Evolutionary conservation across 169 alveolate species (phyloP), one percentile per base, ranked within the genome.

Genomic region (Babesia caballi): DNA sequence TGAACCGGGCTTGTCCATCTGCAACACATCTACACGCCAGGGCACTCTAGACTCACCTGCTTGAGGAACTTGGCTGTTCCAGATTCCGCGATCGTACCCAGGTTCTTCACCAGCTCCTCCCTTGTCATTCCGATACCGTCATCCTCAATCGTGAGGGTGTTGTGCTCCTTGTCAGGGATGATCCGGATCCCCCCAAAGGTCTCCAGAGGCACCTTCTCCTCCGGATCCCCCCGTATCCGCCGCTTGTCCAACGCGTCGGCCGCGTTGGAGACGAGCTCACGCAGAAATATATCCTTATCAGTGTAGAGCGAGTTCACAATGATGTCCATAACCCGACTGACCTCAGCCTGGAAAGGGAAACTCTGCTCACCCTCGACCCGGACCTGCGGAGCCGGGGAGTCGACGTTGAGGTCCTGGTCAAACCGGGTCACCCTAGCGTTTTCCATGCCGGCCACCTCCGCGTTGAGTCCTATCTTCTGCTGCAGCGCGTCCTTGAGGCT

Each of bases 71-170:
- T 94, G 85, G 99, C 97, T 17, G 99, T 97, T 47, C 99, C 99
- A 3, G 99, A 98, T 84, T 97, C 97, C 40, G 99, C 99, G 25
- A 98, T 97, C 19, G 99, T 97, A 40, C 99, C 99, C 75, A 98
- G 88, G 89, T 97, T 96, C 82, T 95, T 96, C 68, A 97, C 97
- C 60, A 98, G 83, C 82, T 98, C 99, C 57, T 94, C 96, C 89
- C 95, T 96, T 46, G 98, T 95, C 99, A 98, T 97, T 27, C 99
- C 99, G 41, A 98, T 93, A 46, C 99, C 99, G 27, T 97, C 94
- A 89, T 98, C 99, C 56, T 95, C 93, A 71, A 98, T 94, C 54
- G 98, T 90, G 49, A 98, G 82, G 9, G 99, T 96, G 88, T 96
- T 96, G 33, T 91, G 94, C 41, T 93, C 97, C 67, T 91, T 76